These are phyloP conservation scores for Dioscorea zingiberensis DNA, from an alignment of 106 monocot genomes.

Conservation along the genomic window DNA sequence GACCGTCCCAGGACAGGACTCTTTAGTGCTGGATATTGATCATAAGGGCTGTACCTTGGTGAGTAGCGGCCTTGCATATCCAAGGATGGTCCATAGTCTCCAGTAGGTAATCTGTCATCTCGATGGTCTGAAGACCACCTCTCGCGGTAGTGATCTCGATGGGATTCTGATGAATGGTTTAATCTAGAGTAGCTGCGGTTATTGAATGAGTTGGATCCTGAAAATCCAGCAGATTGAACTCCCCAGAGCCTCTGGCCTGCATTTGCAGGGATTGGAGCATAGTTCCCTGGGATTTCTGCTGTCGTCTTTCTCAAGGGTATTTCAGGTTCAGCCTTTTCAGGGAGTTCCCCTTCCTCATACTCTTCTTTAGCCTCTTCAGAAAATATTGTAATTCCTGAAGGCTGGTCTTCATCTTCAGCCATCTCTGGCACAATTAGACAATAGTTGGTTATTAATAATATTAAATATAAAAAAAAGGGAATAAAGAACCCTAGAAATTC, in stretches of 20 bases:
- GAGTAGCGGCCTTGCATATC: constrained; percentile 26
- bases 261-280: constrained; percentile 78
- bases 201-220: constrained; percentile 16
- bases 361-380: constrained; percentile 45
- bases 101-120: constrained; percentile 21
- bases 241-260: constrained; percentile 66
- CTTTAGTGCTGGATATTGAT: constrained; percentile 18
- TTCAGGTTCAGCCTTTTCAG: constrained; percentile 39
- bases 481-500: no score
- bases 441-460: no score
- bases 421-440: constrained; percentile 21
- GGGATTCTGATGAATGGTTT: constrained; percentile 7
- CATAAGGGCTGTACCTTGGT: constrained; percentile 46
- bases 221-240: background rate
- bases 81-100: constrained; percentile 6
- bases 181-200: constrained; percentile 2
- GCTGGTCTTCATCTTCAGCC: constrained; percentile 49
- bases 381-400: constrained; percentile 89
- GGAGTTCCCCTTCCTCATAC: constrained; percentile 84
- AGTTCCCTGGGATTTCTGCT: constrained; percentile 79
- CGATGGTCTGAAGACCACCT: constrained; percentile 21
- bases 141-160: constrained; percentile 10
- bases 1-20: constrained; percentile 50
- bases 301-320: constrained; percentile 48
- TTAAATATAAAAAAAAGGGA: no score